Conservation (phyloP, 441 rosid species). For the Gossypium davidsonii region DNA sequence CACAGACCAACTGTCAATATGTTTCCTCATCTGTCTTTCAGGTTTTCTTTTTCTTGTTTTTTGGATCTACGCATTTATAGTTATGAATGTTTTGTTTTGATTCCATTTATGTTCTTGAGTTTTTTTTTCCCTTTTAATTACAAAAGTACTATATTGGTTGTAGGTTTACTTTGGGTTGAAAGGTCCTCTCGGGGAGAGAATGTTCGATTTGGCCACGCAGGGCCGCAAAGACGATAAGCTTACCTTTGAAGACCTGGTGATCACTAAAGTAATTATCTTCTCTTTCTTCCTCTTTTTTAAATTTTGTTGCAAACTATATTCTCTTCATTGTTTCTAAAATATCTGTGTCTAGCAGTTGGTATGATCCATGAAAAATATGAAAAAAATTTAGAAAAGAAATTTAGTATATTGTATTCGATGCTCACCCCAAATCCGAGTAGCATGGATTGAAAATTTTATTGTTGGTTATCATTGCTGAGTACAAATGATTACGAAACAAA, state of each 20-base stretch:
- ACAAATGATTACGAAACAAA: background rate
- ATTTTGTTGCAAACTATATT: background rate
- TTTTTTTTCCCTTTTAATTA: background rate
- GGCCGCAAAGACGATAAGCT: constrained; percentile 54
- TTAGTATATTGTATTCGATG: background rate
- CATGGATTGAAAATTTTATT: background rate
- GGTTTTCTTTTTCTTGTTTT: constrained; percentile 25
- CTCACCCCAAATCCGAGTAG: background rate
- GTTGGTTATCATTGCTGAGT: background rate
- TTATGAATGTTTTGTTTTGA: background rate
- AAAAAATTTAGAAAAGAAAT: background rate
- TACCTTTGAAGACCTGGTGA: constrained; percentile 63
- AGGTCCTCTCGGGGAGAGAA: constrained; percentile 53
- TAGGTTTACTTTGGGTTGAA: constrained; percentile 57
- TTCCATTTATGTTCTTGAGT: background rate
- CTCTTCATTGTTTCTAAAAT: background rate
- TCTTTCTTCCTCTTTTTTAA: background rate
- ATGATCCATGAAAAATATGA: background rate
- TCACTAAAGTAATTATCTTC: constrained; percentile 48
- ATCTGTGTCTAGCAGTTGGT: background rate
- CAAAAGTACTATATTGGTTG: background rate
- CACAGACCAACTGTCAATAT: constrained; percentile 41
- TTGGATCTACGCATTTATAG: background rate
- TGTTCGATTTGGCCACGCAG: constrained; percentile 61
- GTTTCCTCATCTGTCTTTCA: constrained; percentile 54